Percentiles rank a stretch among this genome's conserved stretches.
These are phyloP conservation scores for Panicum hallii DNA, from an alignment of 202 grass and related monocot species.

Conservation along the genomic window DNA sequence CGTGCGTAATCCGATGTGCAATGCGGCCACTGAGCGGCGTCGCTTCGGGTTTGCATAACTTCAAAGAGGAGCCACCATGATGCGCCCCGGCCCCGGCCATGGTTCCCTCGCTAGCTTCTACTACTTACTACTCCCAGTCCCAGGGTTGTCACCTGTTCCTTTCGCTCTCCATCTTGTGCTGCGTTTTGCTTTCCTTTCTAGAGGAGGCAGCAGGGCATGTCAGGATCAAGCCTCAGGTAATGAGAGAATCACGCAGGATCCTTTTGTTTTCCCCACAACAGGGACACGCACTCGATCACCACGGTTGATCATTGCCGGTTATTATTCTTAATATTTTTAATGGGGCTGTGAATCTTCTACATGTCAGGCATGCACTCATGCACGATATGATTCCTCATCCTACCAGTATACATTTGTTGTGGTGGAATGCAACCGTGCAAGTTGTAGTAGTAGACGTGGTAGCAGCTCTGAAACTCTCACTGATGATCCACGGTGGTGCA, in stretches of 20 bases:
- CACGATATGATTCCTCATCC: background rate
- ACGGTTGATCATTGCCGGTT: no score
- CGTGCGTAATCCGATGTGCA: constrained; percentile 54
- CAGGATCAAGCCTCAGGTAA: constrained; percentile 34
- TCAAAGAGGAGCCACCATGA: constrained; percentile 89
- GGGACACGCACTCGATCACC: constrained; percentile 46
- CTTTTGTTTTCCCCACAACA: constrained; percentile 35
- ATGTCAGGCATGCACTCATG: constrained; percentile 17
- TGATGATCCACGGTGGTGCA: background rate
- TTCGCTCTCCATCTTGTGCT: background rate
- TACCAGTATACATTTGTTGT: no score
- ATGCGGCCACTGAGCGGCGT: constrained; percentile 45
- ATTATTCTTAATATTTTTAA: no score
- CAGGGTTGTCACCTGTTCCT: background rate
- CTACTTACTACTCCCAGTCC: background rate
- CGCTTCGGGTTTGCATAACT: constrained; percentile 60
- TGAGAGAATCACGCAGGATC: constrained; percentile 50
- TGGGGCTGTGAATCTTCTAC: background rate
- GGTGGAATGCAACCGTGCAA: no score
- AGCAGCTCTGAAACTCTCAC: background rate
- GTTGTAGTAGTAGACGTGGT: background rate
- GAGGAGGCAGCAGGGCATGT: no score
- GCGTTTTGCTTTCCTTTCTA: background rate
- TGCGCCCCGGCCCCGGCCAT: background rate
- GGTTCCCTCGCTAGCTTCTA: background rate